Evolutionary conservation across 345 rosid species (phyloP).

Genomic region (Anacardium occidentale): DNA sequence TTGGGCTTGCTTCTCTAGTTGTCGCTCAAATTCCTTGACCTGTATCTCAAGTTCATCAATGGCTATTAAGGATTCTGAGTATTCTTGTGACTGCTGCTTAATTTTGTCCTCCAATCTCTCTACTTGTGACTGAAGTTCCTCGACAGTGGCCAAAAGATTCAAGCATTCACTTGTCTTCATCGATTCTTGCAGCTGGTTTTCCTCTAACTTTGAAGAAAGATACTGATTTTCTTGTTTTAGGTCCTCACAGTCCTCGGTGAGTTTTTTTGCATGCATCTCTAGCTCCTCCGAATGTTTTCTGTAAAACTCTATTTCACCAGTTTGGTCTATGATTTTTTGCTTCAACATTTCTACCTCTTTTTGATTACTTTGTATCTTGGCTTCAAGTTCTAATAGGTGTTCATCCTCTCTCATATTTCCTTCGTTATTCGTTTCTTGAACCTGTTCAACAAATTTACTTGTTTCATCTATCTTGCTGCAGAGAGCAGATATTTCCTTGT

Average conservation of each 20-base stretch:
- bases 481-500: slow-evolving; percentile 45
- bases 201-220: slow-evolving; percentile 46
- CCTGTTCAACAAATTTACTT: too few relatives aligned
- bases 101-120: slow-evolving; percentile 63
- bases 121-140: slow-evolving; percentile 52
- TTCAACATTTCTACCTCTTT: slow-evolving; percentile 48
- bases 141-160: slow-evolving; percentile 37
- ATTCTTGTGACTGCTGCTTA: slow-evolving; percentile 61
- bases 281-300: slow-evolving; percentile 67
- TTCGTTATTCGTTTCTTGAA: slow-evolving; percentile 29
- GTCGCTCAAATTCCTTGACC: slow-evolving; percentile 59
- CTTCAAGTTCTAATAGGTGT: slow-evolving; percentile 37
- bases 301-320: slow-evolving; percentile 56
- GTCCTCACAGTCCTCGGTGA: slow-evolving; percentile 59
- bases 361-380: slow-evolving; percentile 45
- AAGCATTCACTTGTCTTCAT: slow-evolving; percentile 35
- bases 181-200: slow-evolving; percentile 46
- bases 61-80: slow-evolving; percentile 58
- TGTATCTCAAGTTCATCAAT: slow-evolving; percentile 63
- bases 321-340: slow-evolving; percentile 54
- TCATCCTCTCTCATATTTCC: slow-evolving; percentile 33
- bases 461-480: slow-evolving; percentile 31
- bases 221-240: slow-evolving; percentile 60
- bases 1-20: slow-evolving; percentile 56
- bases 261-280: slow-evolving; percentile 68